Conservation (phyloP, 2,329 filamentous ascomycete genomes). For the Arachnomyces sp. region DNA sequence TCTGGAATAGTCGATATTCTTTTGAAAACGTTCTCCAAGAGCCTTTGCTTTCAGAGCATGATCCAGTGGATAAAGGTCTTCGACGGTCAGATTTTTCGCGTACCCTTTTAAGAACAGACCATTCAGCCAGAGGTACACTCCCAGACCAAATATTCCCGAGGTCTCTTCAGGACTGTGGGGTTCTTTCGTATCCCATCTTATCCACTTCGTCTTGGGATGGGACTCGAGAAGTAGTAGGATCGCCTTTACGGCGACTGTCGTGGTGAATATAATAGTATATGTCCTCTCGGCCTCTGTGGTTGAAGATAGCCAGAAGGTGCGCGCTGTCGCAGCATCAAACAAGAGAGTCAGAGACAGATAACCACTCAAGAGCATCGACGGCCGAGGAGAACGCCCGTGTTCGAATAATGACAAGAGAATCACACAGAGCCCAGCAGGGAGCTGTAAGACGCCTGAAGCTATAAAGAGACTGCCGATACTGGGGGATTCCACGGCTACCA, state of each 20-base stretch:
- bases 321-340: conserved; percentile 32
- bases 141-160: conserved; percentile 25
- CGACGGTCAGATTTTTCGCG: conserved; percentile 18
- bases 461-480: conserved; percentile 1
- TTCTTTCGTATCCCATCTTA: conserved; percentile 18
- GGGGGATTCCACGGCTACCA: not conserved
- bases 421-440: conserved; percentile 3
- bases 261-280: conserved; percentile 13
- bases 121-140: conserved; percentile 31
- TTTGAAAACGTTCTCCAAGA: conserved; percentile 14
- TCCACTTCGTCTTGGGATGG: conserved; percentile 18
- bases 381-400: conserved; percentile 30
- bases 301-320: conserved; percentile 23
- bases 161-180: conserved; percentile 25
- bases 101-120: conserved; percentile 24
- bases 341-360: conserved; percentile 36
- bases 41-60: conserved; percentile 9
- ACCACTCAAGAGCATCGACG: conserved; percentile 34
- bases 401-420: conserved; percentile 17
- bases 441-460: conserved; percentile 2
- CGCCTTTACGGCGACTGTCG: conserved; percentile 15
- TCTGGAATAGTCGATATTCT: conserved; percentile 9
- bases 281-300: conserved; percentile 1
- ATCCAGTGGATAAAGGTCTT: conserved; percentile 24
- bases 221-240: conserved; percentile 17